Evolutionary conservation across 2,329 filamentous ascomycete species (phyloP).

Genomic region (Zarea fungicola): DNA sequence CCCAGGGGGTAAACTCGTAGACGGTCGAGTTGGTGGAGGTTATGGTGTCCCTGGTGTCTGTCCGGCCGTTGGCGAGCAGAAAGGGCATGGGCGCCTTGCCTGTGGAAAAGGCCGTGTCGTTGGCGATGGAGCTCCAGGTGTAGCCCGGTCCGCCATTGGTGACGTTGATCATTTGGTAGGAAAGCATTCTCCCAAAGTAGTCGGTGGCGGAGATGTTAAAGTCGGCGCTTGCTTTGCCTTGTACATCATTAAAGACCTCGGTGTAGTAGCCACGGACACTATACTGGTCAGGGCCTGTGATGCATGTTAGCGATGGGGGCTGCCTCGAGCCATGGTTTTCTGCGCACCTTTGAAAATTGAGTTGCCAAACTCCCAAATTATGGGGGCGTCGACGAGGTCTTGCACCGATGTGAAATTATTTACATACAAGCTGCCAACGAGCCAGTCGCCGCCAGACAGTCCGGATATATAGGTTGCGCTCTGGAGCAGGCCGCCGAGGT

Average conservation of each 20-base stretch:
- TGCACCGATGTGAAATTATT: conserved; percentile 72
- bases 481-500: conserved; percentile 68
- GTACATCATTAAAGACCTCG: conserved; percentile 52
- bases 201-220: conserved; percentile 66
- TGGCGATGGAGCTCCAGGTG: conserved; percentile 65
- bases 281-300: conserved; percentile 29
- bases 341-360: conserved; percentile 31
- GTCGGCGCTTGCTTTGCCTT: conserved; percentile 56
- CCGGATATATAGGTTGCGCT: conserved; percentile 69
- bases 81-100: conserved; percentile 68
- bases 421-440: conserved; percentile 65
- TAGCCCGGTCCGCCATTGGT: conserved; percentile 64
- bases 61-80: conserved; percentile 63
- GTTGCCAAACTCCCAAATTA: conserved; percentile 32
- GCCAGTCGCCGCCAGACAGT: conserved; percentile 70
- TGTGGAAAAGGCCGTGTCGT: conserved; percentile 53
- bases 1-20: conserved; percentile 74
- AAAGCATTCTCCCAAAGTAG: conserved; percentile 73
- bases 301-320: conserved; percentile 18
- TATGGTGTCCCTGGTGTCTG: conserved; percentile 55
- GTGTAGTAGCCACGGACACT: conserved; percentile 49
- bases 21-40: conserved; percentile 61
- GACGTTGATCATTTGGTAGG: conserved; percentile 72
- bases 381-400: conserved; percentile 18
- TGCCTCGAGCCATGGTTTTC: conserved; percentile 4